Conservation (phyloP, 495 filamentous ascomycete genomes). For the Pyrenula massariospora region DNA sequence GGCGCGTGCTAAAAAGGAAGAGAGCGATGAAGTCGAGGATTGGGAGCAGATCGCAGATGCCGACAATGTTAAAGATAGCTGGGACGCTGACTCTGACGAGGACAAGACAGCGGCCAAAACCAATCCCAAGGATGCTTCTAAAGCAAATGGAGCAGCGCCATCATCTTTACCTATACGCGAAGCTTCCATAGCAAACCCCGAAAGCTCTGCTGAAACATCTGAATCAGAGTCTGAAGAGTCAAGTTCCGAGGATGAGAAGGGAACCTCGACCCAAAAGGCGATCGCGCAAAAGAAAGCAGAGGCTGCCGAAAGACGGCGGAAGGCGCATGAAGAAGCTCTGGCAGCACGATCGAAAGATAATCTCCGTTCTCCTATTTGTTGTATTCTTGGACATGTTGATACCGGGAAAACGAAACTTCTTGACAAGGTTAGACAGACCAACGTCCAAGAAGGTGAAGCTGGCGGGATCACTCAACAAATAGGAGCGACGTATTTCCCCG, state of each 20-base stretch:
- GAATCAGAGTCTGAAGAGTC: conserved; percentile 45
- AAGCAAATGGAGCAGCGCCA: conserved; percentile 18
- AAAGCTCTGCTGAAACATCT: conserved; percentile 19
- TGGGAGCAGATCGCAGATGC: conserved; percentile 82
- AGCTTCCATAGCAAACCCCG: conserved; percentile 2
- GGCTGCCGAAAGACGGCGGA: conserved; percentile 77
- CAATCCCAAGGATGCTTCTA: conserved; percentile 19
- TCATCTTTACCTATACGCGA: neutral
- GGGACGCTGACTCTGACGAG: conserved; percentile 80
- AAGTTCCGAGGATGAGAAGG: conserved; percentile 58
- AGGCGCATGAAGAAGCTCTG: conserved; percentile 80
- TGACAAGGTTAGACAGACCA: conserved; percentile 97
- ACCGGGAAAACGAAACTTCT: conserved; percentile 98
- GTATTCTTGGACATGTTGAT: conserved; percentile 99
- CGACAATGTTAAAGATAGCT: conserved; percentile 81
- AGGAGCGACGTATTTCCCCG: conserved; percentile 98
- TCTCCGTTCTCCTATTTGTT: conserved; percentile 95
- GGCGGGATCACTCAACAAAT: conserved; percentile 99
- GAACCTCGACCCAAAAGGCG: conserved; percentile 53
- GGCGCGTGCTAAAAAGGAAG: conserved; percentile 43
- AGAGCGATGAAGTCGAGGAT: conserved; percentile 58
- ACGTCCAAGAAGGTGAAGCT: conserved; percentile 98
- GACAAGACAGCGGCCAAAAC: conserved; percentile 51
- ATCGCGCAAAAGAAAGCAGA: conserved; percentile 69
- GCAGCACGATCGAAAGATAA: conserved; percentile 88